Evolutionary conservation across 768 basidiomycete genomes (phyloP).

Genomic region (Rossbeevera mucosa): DNA sequence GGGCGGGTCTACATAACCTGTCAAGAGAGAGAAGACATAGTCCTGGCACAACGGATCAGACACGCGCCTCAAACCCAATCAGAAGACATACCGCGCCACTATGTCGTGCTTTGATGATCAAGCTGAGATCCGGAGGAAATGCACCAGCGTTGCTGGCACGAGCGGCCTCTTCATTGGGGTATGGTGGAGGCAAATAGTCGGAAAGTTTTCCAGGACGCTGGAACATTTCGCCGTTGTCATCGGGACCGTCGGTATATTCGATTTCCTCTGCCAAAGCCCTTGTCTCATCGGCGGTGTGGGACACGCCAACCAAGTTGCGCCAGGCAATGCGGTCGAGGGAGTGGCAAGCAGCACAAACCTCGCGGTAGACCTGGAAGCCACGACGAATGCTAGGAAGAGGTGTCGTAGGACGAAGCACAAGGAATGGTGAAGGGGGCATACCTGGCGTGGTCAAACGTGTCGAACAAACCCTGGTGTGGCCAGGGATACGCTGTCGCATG

Average conservation of each 20-base stretch:
- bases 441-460: constrained; percentile 97
- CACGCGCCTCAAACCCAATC: background rate
- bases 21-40: constrained; percentile 94
- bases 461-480: constrained; percentile 82
- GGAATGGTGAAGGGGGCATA: constrained; percentile 37
- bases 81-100: constrained; percentile 76
- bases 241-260: constrained; percentile 95
- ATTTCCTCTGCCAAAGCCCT: constrained; percentile 93
- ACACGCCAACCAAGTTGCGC: constrained; percentile 98
- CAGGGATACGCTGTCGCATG: constrained; percentile 87
- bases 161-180: constrained; percentile 97
- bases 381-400: constrained; percentile 71
- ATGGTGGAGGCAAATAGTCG: constrained; percentile 92
- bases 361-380: constrained; percentile 96
- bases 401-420: constrained; percentile 9
- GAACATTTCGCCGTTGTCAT: constrained; percentile 97
- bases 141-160: constrained; percentile 92
- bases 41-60: constrained; percentile 49
- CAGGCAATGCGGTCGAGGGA: constrained; percentile 99
- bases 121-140: constrained; percentile 92
- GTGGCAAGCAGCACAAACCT: constrained; percentile 98
- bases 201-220: constrained; percentile 96
- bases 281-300: constrained; percentile 88
- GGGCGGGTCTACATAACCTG: constrained; percentile 95
- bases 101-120: constrained; percentile 98